Evolutionary conservation across 495 filamentous ascomycete species (phyloP), one percentile per base, ranked within the genome.

Genomic region (Aspergillus hancockii): DNA sequence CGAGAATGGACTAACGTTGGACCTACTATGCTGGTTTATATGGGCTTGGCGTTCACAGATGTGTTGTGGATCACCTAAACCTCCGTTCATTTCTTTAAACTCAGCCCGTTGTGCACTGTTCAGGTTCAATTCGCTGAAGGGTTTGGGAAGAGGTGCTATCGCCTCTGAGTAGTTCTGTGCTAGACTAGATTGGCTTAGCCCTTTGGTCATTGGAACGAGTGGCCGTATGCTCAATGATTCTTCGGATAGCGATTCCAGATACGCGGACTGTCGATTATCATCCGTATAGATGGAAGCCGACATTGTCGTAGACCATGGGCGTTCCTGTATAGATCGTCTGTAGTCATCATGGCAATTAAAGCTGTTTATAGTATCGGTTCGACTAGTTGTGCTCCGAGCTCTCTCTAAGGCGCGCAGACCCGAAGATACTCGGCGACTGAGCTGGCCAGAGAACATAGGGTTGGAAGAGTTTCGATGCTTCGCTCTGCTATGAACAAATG

Each of bases 401-500:
- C 74, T 67, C 14, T 77, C 70, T 7, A 78, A 61, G 0, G 72
- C 74, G 8, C 76, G 72, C 4, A 73, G 41, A 21, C 69, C 69
- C 8, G 75, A 77, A 12, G 74, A 73, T 12, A 58, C 62, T 52
- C 72, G 70, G 19, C 71, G 73, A 25, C 67, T 70, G 56, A 71
- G 61, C 51, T 76, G 72, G 8, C 72, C 72, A 9, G 76, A 73
- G 57, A 79, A 78, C 22, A 78, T 60, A 3, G 76, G 76, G 49
- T 79, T 79, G 34, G 75, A 63, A 3, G 76, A 77, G 58, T 78
- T 77, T 55, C 76, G 74, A 57, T 68, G 62, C 53, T 74, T 77
- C 36, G 76, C 76, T 0, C 76, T 74, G 52, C 69, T 71, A 58
- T 79, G 75, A 8, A 79, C 74, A 57, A 79, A 79, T 3, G 76